Evolutionary conservation across 106 monocot species (phyloP), one percentile per base, ranked within the genome.

Genomic region (Allium cepa): DNA sequence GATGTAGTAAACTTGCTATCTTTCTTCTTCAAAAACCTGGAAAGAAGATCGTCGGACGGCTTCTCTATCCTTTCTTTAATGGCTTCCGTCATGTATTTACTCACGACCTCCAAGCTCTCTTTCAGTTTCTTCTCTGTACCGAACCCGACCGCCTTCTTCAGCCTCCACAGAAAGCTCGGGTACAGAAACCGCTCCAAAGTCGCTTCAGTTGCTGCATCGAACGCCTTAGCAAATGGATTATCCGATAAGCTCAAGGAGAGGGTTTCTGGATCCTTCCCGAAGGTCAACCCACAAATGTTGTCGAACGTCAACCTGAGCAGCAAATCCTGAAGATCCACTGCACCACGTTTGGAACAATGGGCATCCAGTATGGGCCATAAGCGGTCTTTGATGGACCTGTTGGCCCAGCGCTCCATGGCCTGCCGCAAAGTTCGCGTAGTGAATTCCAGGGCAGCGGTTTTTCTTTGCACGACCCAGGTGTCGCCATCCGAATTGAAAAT

Each of bases 221-320:
- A 94, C 7, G 94, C 90, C 47, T 65, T 28, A 50, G 94, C 82
- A 63, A 94, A 94, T 0, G 89, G 84, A 68, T 94, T 90, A 63
- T 87, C 87, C 0, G 87, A 82, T 14, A 94, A 79, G 4, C 76
- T 83, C 1, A 82, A 90, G 17, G 90, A 80, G 47, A 94, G 74
- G 47, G 93, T 93, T 75, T 88, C 81, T 0, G 93, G 93, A 71
- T 93, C 93, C 59, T 84, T 86, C 15, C 93, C 93, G 63, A 93
- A 93, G 55, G 93, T 88, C 51, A 93, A 79, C 28, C 93, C 93
- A 46, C 93, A 94, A 52, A 94, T 94, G 74, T 85, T 90, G 69
- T 94, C 94, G 71, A 94, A 94, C 17, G 94, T 94, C 36, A 94
- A 76, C 7, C 94, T 81, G 27, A 94, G 87, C 58, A 94, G 84